Evolutionary conservation across 345 rosid genomes (phyloP).

Genomic region (Durio zibethinus): DNA sequence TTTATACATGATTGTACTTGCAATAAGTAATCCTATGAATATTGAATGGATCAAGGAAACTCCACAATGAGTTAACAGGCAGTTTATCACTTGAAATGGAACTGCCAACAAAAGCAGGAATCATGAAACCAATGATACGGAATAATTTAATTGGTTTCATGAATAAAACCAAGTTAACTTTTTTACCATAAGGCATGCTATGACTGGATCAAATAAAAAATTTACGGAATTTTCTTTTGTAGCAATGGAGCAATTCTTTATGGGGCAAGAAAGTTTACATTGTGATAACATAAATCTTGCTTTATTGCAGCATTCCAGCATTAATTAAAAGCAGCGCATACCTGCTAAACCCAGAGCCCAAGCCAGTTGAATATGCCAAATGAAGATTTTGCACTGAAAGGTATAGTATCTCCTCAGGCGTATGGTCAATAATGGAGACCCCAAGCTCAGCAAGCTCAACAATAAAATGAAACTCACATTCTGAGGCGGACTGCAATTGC

Average conservation of each 20-base stretch:
- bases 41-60: not conserved
- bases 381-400: slow-evolving; percentile 80
- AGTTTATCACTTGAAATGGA: not conserved
- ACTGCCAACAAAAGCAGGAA: not conserved
- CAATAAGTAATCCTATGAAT: not conserved
- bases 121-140: not conserved
- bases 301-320: slow-evolving; percentile 1
- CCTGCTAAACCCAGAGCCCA: slow-evolving; percentile 94
- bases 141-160: not conserved
- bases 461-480: slow-evolving; percentile 80
- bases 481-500: slow-evolving; percentile 37
- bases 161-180: not conserved
- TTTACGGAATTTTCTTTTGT: not conserved
- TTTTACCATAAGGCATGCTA: not conserved
- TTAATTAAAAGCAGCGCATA: slow-evolving; percentile 25
- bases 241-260: not conserved
- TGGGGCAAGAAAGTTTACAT: not conserved
- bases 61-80: not conserved
- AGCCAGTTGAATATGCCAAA: slow-evolving; percentile 82
- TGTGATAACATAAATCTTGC: not conserved
- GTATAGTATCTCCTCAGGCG: slow-evolving; percentile 93
- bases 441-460: slow-evolving; percentile 94
- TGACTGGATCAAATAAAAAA: not conserved
- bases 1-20: not conserved
- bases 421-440: slow-evolving; percentile 81